These are phyloP conservation scores for Pseudogymnoascus sp. DNA, from an alignment of 2,329 filamentous ascomycete species.

Conservation along the genomic window DNA sequence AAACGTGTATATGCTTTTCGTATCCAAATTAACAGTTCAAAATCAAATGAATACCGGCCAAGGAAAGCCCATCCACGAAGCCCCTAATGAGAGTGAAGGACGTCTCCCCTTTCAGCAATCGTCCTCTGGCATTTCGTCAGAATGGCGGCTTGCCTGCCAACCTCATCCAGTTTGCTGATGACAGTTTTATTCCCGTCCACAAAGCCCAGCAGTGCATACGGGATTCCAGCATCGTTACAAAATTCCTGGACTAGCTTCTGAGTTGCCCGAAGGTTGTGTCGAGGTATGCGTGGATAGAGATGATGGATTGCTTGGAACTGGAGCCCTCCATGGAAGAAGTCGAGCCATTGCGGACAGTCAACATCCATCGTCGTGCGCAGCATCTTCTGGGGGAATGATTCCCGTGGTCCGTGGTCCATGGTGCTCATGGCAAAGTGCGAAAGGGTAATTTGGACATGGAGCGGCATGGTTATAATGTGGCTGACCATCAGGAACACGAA, in stretches of 20 bases:
- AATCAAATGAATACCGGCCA: background rate
- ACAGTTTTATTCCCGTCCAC: slow-evolving; percentile 76
- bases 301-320: slow-evolving; percentile 90
- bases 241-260: slow-evolving; percentile 74
- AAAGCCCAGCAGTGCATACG: slow-evolving; percentile 81
- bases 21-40: background rate
- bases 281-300: slow-evolving; percentile 72
- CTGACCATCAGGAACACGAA: slow-evolving; percentile 71
- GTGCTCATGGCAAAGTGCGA: slow-evolving; percentile 95
- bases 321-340: slow-evolving; percentile 80
- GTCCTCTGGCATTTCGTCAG: slow-evolving; percentile 63
- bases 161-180: slow-evolving; percentile 66
- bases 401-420: slow-evolving; percentile 69
- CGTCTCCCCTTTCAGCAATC: slow-evolving; percentile 26
- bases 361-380: slow-evolving; percentile 90
- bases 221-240: slow-evolving; percentile 72
- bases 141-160: slow-evolving; percentile 71
- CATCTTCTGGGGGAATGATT: slow-evolving; percentile 87
- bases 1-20: background rate
- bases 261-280: slow-evolving; percentile 70
- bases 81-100: slow-evolving; percentile 24
- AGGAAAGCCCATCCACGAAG: background rate
- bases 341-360: slow-evolving; percentile 78
- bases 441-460: slow-evolving; percentile 85
- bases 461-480: slow-evolving; percentile 70